phyloP scores from a whole-genome alignment of 176 grass and related monocot genomes.

The Lolium rigidum region DNA sequence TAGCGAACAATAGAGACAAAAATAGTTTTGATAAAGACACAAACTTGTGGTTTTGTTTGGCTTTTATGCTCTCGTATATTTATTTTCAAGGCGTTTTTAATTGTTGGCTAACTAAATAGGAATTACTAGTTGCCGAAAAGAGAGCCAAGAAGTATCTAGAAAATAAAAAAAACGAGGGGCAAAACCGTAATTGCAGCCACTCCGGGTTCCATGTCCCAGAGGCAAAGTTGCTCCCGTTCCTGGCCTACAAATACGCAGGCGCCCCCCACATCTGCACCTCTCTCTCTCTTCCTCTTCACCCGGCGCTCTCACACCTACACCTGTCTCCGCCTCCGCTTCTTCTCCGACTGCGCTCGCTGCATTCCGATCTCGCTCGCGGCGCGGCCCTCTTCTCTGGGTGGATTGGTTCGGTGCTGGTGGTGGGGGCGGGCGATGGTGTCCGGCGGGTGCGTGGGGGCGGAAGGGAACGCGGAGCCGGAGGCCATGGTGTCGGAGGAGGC shows the following conservation, averaged over 20 bases:
- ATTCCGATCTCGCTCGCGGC: conserved; percentile 55
- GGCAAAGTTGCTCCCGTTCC: conserved; percentile 42
- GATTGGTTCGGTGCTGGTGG: not conserved
- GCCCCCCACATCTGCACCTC: conserved; percentile 35
- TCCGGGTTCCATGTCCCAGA: conserved; percentile 25
- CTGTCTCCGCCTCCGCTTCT: conserved; percentile 24
- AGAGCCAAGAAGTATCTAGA: not conserved
- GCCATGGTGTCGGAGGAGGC: conserved; percentile 5
- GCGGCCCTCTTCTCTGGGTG: not conserved
- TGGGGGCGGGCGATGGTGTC: conserved; percentile 50
- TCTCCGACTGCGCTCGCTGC: conserved; percentile 29
- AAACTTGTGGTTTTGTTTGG: not conserved
- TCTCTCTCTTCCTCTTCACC: not conserved
- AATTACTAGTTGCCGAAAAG: not conserved
- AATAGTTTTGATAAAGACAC: not conserved
- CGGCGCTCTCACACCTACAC: conserved; percentile 10
- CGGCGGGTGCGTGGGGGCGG: conserved; percentile 53
- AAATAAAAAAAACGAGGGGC: not conserved
- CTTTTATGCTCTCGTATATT: not conserved
- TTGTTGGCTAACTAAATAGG: not conserved
- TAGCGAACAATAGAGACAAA: not conserved
- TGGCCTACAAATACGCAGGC: conserved; percentile 67
- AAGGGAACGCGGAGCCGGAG: conserved; percentile 30
- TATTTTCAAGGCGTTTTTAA: not conserved
- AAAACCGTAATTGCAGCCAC: not conserved